Evolutionary conservation across 495 filamentous ascomycete species (phyloP).

Genomic region (Penicillium soppii): DNA sequence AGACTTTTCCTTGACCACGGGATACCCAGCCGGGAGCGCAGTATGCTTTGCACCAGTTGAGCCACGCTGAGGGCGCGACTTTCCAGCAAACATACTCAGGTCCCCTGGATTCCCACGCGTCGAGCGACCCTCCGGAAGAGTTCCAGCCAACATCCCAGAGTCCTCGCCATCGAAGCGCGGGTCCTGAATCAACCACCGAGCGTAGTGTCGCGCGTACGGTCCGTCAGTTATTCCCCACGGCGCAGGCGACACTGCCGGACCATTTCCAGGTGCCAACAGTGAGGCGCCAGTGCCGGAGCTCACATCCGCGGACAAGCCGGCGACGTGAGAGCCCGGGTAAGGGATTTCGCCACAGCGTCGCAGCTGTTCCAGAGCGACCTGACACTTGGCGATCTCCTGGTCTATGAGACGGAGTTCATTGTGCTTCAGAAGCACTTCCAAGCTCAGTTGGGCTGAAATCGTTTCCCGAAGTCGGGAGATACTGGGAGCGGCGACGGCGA

Average conservation of each 20-base stretch:
- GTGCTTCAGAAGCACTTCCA: constrained; percentile 93
- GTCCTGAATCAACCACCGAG: constrained; percentile 89
- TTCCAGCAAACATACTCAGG: constrained; percentile 50
- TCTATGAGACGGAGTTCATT: constrained; percentile 91
- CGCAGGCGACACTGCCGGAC: constrained; percentile 61
- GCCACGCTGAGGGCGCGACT: constrained; percentile 62
- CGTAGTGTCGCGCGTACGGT: constrained; percentile 91
- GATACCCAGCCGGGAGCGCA: constrained; percentile 69
- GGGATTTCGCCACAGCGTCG: constrained; percentile 89
- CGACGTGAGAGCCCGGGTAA: constrained; percentile 68
- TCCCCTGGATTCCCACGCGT: constrained; percentile 73
- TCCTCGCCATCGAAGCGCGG: constrained; percentile 75
- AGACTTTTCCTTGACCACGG: constrained; percentile 64
- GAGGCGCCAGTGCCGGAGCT: constrained; percentile 70
- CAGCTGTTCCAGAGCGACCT: constrained; percentile 91
- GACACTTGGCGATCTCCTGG: constrained; percentile 94
- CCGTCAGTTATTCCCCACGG: constrained; percentile 89
- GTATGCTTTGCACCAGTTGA: constrained; percentile 62
- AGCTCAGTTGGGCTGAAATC: constrained; percentile 81
- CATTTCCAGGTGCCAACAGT: constrained; percentile 56
- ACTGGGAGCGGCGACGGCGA: constrained; percentile 25
- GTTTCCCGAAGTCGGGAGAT: constrained; percentile 58
- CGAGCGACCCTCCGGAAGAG: constrained; percentile 58
- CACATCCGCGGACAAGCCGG: constrained; percentile 61
- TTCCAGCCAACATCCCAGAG: constrained; percentile 24